Percentiles rank a stretch among this genome's conserved stretches.
Conservation (phyloP, 2,329 filamentous ascomycete genomes). For the Colletotrichum cordylinicola region DNA sequence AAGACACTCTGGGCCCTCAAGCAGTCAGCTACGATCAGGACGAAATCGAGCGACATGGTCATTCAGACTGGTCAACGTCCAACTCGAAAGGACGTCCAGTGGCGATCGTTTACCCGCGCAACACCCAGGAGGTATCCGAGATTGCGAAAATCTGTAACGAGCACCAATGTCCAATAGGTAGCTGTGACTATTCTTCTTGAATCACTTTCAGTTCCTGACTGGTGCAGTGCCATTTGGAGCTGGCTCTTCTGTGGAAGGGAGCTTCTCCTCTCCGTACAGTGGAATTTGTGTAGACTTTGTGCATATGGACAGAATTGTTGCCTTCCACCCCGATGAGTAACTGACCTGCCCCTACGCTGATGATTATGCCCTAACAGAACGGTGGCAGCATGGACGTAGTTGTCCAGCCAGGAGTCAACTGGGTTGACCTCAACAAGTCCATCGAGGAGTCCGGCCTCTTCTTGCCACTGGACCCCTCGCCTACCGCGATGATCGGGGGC, state of each 20-base stretch:
- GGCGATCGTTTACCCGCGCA: constrained; percentile 68
- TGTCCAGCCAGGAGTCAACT: constrained; percentile 72
- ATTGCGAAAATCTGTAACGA: constrained; percentile 69
- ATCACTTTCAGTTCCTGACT: not conserved
- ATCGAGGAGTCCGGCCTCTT: constrained; percentile 69
- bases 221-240: constrained; percentile 68
- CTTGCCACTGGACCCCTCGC: constrained; percentile 73
- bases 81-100: constrained; percentile 69
- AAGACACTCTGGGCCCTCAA: constrained; percentile 56
- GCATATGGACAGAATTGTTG: constrained; percentile 70
- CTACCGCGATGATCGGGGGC: constrained; percentile 61
- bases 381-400: constrained; percentile 65
- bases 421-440: constrained; percentile 70
- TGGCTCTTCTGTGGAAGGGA: constrained; percentile 74
- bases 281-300: constrained; percentile 75
- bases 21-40: constrained; percentile 68
- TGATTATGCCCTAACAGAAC: accelerated
- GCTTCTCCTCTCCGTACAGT: constrained; percentile 70
- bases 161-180: constrained; percentile 69
- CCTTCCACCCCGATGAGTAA: constrained; percentile 65
- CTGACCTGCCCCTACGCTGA: not conserved
- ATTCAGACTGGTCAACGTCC: constrained; percentile 74
- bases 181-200: not conserved
- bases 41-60: constrained; percentile 68
- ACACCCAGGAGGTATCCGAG: constrained; percentile 67